Evolutionary conservation across 2,329 filamentous ascomycete species (phyloP).

Genomic region (Aureobasidium sp.): DNA sequence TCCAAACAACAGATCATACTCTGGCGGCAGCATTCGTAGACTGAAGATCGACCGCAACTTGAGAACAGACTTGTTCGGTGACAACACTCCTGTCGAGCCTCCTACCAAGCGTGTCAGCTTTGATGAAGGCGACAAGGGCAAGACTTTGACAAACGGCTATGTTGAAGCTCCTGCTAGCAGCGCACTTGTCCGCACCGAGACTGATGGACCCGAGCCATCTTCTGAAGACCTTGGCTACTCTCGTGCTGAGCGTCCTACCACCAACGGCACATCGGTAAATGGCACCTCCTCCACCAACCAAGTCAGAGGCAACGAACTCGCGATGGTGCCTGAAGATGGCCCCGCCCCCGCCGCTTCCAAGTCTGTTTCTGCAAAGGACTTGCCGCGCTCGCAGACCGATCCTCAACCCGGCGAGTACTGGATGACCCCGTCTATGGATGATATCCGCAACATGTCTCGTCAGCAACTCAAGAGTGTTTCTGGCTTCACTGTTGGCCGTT

Average conservation of each 20-base stretch:
- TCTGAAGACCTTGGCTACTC: slow-evolving; percentile 52
- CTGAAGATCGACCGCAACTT: slow-evolving; percentile 86
- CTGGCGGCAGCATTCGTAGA: slow-evolving; percentile 73
- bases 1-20: slow-evolving; percentile 48
- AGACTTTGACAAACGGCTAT: slow-evolving; percentile 21
- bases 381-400: slow-evolving; percentile 11
- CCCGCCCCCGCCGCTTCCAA: slow-evolving; percentile 18
- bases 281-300: slow-evolving; percentile 58
- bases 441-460: slow-evolving; percentile 70
- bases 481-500: slow-evolving; percentile 72
- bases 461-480: slow-evolving; percentile 66
- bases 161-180: slow-evolving; percentile 35
- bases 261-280: slow-evolving; percentile 27
- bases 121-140: slow-evolving; percentile 37
- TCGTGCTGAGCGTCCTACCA: slow-evolving; percentile 38
- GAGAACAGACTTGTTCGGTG: slow-evolving; percentile 55
- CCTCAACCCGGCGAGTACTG: slow-evolving; percentile 71
- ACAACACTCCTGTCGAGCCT: slow-evolving; percentile 32
- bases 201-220: slow-evolving; percentile 43
- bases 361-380: slow-evolving; percentile 1
- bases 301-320: slow-evolving; percentile 60
- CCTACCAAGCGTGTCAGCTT: slow-evolving; percentile 81
- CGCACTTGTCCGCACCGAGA: slow-evolving; percentile 43
- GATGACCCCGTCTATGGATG: slow-evolving; percentile 67
- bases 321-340: slow-evolving; percentile 68